phyloP scores from a whole-genome alignment of 805 yeast genomes.

The Ogataea neopini region DNA sequence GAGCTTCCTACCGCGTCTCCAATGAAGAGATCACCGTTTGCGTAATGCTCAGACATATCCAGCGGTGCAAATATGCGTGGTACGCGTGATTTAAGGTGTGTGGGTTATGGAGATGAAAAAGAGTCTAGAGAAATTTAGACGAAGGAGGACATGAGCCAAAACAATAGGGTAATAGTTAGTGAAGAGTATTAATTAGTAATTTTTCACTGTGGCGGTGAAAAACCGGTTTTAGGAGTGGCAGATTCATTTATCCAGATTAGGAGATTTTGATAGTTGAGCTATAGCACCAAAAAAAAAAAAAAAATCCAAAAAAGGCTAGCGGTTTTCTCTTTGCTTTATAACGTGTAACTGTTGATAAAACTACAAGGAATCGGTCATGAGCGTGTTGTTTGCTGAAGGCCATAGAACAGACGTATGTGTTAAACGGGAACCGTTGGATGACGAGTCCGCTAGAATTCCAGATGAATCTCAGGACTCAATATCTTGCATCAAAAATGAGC shows the following conservation, averaged over 20 bases:
- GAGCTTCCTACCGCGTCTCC: slow-evolving; percentile 8
- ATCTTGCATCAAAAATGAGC: neutral
- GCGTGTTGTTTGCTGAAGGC: neutral
- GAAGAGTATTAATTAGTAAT: slow-evolving; percentile 3
- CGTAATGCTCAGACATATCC: slow-evolving; percentile 9
- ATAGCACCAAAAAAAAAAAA: neutral
- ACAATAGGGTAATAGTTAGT: neutral
- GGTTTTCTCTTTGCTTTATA: neutral
- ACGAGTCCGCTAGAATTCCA: neutral
- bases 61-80: neutral
- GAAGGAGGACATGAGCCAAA: neutral
- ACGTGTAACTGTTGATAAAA: too few relatives aligned
- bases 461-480: neutral
- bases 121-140: neutral
- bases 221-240: neutral
- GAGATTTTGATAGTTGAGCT: slow-evolving; percentile 11
- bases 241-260: slow-evolving; percentile 11
- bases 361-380: neutral
- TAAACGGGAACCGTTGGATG: neutral
- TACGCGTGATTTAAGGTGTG: neutral
- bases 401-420: neutral
- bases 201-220: neutral
- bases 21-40: slow-evolving; percentile 3
- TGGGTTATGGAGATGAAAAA: neutral
- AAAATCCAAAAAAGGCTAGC: neutral